Conservation (phyloP, 2,329 filamentous ascomycete genomes). For the Exophiala calicioides region DNA sequence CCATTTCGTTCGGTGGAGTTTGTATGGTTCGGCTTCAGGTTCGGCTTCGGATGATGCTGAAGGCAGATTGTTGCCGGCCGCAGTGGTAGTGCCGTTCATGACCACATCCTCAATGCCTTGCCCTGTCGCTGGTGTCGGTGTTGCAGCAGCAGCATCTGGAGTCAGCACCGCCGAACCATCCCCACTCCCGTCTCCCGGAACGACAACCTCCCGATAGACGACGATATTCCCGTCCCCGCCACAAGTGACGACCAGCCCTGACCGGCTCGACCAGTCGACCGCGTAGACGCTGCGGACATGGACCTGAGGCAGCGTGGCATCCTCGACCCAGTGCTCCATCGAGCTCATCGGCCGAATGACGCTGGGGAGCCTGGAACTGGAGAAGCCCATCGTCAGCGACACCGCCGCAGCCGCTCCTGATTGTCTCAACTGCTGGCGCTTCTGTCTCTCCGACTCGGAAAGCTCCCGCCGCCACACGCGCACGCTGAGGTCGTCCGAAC, state of each 20-base stretch:
- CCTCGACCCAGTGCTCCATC: slow-evolving; percentile 82
- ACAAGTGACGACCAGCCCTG: slow-evolving; percentile 79
- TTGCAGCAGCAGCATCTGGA: neutral
- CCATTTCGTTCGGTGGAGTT: slow-evolving; percentile 61
- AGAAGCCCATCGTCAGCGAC: slow-evolving; percentile 23
- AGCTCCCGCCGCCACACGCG: slow-evolving; percentile 73
- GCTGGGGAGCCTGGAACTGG: slow-evolving; percentile 65
- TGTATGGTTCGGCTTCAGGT: slow-evolving; percentile 18
- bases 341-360: slow-evolving; percentile 74
- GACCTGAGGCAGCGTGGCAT: slow-evolving; percentile 68
- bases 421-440: slow-evolving; percentile 10
- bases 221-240: slow-evolving; percentile 83
- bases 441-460: slow-evolving; percentile 52
- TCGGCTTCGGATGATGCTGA: slow-evolving; percentile 8
- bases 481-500: slow-evolving; percentile 78
- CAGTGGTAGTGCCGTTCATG: slow-evolving; percentile 31
- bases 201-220: slow-evolving; percentile 67
- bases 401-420: slow-evolving; percentile 1
- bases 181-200: neutral
- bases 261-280: slow-evolving; percentile 75
- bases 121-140: neutral
- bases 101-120: slow-evolving; percentile 31
- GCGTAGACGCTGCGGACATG: slow-evolving; percentile 85
- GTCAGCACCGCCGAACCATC: slow-evolving; percentile 19
- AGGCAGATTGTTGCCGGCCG: slow-evolving; percentile 19